phyloP scores from a whole-genome alignment of 2,329 filamentous ascomycete species.

The Ophiosphaerella korrae region DNA sequence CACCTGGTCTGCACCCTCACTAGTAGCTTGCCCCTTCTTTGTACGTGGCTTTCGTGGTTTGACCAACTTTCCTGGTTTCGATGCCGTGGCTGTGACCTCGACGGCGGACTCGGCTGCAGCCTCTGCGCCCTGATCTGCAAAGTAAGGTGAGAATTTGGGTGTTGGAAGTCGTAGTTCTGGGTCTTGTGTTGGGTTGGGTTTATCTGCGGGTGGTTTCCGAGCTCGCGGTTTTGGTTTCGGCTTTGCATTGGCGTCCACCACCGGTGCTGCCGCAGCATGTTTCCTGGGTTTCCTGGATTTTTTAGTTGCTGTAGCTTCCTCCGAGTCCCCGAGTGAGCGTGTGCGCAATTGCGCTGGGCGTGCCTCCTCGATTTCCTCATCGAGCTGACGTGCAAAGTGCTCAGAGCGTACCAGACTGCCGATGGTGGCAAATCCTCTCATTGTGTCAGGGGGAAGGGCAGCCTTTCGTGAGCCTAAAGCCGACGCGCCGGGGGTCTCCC shows the following conservation, averaged over 20 bases:
- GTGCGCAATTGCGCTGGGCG: constrained; percentile 8
- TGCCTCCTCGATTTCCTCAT: constrained; percentile 13
- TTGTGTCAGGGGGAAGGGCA: constrained; percentile 28
- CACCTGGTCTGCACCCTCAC: constrained; percentile 23
- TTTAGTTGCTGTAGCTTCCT: neutral
- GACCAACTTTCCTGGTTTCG: constrained; percentile 25
- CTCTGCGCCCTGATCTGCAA: constrained; percentile 12
- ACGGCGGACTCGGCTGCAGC: constrained; percentile 4
- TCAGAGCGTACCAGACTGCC: constrained; percentile 38
- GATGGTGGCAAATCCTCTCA: constrained; percentile 43
- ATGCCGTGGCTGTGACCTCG: constrained; percentile 8
- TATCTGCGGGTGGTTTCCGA: constrained; percentile 26
- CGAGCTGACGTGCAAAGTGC: constrained; percentile 27
- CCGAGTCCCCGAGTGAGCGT: constrained; percentile 1
- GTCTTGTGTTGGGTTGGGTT: constrained; percentile 15
- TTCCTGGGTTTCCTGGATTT: constrained; percentile 24
- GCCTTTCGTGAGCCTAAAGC: constrained; percentile 32
- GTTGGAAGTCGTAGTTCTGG: constrained; percentile 19
- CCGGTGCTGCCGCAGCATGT: constrained; percentile 15
- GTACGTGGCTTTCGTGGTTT: constrained; percentile 39
- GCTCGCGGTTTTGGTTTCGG: constrained; percentile 30
- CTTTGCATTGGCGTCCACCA: constrained; percentile 15
- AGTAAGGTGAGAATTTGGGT: constrained; percentile 28
- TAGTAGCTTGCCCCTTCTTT: constrained; percentile 30
- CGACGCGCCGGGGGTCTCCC: constrained; percentile 28